phyloP scores from a whole-genome alignment of 371 early-diverging fungal genomes.

The Mortierella sp. region DNA sequence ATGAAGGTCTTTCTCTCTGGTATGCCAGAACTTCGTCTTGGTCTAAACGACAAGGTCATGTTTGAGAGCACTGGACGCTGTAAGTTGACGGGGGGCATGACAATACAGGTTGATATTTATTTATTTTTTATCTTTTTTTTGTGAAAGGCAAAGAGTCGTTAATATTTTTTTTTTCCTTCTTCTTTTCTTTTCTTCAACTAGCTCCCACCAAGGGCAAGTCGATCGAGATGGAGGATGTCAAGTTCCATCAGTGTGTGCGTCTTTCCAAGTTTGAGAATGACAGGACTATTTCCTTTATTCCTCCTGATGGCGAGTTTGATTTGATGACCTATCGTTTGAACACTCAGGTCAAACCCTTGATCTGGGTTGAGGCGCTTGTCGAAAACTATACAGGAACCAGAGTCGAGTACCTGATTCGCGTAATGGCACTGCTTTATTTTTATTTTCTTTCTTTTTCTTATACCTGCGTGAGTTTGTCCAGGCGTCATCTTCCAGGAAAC shows the following conservation, averaged over 20 bases:
- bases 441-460: background rate
- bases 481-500: too few relatives aligned
- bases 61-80: conserved; percentile 96
- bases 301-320: conserved; percentile 99
- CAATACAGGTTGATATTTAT: too few relatives aligned
- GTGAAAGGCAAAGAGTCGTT: background rate
- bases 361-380: conserved; percentile 95
- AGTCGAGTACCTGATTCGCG: conserved; percentile 95
- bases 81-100: too few relatives aligned
- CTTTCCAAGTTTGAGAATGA: conserved; percentile 95
- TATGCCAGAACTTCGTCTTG: conserved; percentile 98
- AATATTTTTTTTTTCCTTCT: background rate
- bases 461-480: too few relatives aligned
- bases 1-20: conserved; percentile 97
- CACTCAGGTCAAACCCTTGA: conserved; percentile 95
- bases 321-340: conserved; percentile 98
- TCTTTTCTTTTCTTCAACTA: conserved; percentile 1
- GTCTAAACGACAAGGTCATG: conserved; percentile 98
- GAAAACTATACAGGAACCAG: conserved; percentile 93
- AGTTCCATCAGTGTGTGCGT: conserved; percentile 99
- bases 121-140: background rate
- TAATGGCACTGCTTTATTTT: conserved; percentile 24
- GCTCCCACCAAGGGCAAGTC: conserved; percentile 88
- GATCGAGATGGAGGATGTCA: conserved; percentile 99
- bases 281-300: conserved; percentile 98